Evolutionary conservation across 805 yeast species (phyloP), one percentile per base, ranked within the genome.

Genomic region (Saturnispora kantuleensis): DNA sequence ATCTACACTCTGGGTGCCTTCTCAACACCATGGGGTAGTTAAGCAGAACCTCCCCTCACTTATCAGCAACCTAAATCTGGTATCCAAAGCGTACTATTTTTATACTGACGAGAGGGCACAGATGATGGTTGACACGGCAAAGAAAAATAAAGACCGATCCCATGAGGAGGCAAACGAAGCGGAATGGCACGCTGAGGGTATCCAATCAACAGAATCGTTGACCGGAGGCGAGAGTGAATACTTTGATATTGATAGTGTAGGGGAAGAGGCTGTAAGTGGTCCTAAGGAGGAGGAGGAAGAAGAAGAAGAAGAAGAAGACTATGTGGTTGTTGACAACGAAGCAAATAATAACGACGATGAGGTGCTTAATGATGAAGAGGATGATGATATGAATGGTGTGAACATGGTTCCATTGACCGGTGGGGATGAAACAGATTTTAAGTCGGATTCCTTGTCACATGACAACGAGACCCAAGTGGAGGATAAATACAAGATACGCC

Each of bases 401-500:
- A 36, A 16, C 11, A 13, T 17, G 26, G n/a, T 8, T 11, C 28
- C n/a, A 36, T 17, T 13, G 3, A 15, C 12, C 30, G 11, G 26
- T 17, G 18, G n/a, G 12, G 31, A 26, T 15, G 11, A 12, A 10
- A 38, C 17, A 4, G 13, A 12, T 10, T 35, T 8, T 3, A 26
- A 31, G 32, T 47, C 16, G 52, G 46, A 50, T 21, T 21, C 26
- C 26, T 21, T 21, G 38, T 38, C 51, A 8, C 41, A 29, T 9
- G 49, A 40, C 5, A 46, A 40, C 33, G 31, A 44, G 12, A 39
- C 18, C 28, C 31, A 31, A 10, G 8, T 21, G 26, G 26, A 21
- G 26, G 26, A 21, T 16, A 9, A 2, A 51, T 56, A 12, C 45
- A 68, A 26, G 50, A 72, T 12, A 48, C 45, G 1, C 55, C 53